A percentile compares a stretch with the other conserved stretches of the same genome.
Evolutionary conservation across 2,329 filamentous ascomycete species (phyloP).

Genomic region (Coniochaeta sp.): DNA sequence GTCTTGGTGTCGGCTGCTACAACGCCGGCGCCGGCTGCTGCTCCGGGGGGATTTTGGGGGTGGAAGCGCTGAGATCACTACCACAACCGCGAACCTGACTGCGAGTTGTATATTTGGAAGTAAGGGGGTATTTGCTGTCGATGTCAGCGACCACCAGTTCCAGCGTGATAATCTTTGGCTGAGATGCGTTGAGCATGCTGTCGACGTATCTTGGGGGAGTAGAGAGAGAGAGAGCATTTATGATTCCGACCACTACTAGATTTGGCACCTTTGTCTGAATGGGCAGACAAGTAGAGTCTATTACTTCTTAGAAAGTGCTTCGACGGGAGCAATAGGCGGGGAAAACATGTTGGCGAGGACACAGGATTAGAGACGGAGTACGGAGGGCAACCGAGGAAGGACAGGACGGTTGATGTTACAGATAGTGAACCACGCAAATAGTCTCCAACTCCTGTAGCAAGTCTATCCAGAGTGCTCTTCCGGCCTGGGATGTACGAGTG

Average conservation of each 20-base stretch:
- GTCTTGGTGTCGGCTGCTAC: constrained; percentile 12
- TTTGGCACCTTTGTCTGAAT: not conserved
- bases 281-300: constrained; percentile 6
- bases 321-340: constrained; percentile 12
- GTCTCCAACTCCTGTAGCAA: too few relatives aligned
- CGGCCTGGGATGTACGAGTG: too few relatives aligned
- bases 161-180: not conserved
- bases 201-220: not conserved
- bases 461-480: too few relatives aligned
- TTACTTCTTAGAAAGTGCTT: constrained; percentile 18
- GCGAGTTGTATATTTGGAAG: not conserved
- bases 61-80: constrained; percentile 38
- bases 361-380: not conserved
- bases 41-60: constrained; percentile 44
- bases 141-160: not conserved
- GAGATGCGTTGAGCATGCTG: not conserved
- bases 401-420: not conserved
- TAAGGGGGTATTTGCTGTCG: not conserved
- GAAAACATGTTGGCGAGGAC: not conserved
- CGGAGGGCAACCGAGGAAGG: not conserved
- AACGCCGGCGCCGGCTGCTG: constrained; percentile 16
- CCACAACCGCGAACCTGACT: not conserved
- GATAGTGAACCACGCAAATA: not conserved
- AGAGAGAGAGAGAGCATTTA: too few relatives aligned
- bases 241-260: not conserved